phyloP scores from a whole-genome alignment of 306 rosid genomes.

The Gynostemma pentaphyllum region DNA sequence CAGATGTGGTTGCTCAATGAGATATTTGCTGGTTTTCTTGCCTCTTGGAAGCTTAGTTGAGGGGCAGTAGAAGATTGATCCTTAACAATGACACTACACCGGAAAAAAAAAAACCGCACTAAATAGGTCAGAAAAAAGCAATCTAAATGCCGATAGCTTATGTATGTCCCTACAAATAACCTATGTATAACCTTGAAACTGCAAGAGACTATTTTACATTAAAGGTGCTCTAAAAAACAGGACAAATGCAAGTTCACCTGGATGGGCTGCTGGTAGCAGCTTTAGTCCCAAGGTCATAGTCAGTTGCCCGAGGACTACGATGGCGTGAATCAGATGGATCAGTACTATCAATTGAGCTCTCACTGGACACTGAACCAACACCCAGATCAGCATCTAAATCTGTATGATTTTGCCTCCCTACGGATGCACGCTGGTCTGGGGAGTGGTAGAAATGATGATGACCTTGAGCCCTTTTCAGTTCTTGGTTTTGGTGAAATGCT shows the following conservation, averaged over 20 bases:
- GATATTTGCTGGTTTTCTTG: conserved; percentile 41
- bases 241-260: conserved; percentile 37
- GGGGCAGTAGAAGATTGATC: conserved; percentile 39
- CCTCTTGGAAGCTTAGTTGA: conserved; percentile 41
- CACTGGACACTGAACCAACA: conserved; percentile 56
- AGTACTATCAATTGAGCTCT: conserved; percentile 66
- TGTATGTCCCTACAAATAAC: not conserved
- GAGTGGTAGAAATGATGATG: conserved; percentile 44
- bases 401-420: conserved; percentile 37
- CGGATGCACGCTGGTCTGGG: conserved; percentile 54
- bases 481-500: conserved; percentile 40
- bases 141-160: conserved; percentile 8
- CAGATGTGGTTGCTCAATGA: conserved; percentile 33
- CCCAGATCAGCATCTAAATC: conserved; percentile 63
- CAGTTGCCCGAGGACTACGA: conserved; percentile 62
- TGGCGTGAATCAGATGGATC: conserved; percentile 56
- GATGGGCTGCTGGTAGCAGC: conserved; percentile 65
- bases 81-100: conserved; percentile 50
- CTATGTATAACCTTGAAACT: not conserved
- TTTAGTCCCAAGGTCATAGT: conserved; percentile 64
- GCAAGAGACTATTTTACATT: not conserved
- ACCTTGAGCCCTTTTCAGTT: conserved; percentile 41
- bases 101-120: conserved; percentile 4
- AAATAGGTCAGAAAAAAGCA: conserved; percentile 24
- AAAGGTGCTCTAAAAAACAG: not conserved